These are phyloP conservation scores for Tephrocybe rancida DNA, from an alignment of 768 basidiomycete species.

Conservation along the genomic window DNA sequence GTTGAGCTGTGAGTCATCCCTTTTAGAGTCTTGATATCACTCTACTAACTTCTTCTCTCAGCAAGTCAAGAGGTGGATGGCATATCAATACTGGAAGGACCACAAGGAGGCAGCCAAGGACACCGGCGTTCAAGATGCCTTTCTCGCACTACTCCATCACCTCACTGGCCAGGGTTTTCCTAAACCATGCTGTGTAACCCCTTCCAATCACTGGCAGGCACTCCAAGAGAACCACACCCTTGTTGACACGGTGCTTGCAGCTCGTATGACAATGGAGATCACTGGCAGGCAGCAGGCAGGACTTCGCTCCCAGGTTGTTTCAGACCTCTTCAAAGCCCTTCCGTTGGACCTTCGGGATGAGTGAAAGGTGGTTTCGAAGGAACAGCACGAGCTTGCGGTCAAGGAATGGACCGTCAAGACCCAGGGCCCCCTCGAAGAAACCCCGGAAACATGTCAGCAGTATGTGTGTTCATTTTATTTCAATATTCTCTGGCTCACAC, in stretches of 20 bases:
- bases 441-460: too few species aligned
- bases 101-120: slow-evolving; percentile 6
- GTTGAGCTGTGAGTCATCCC: not conserved
- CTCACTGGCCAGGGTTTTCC: not conserved
- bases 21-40: not conserved
- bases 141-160: not conserved
- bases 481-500: too few species aligned
- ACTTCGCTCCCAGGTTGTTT: not conserved
- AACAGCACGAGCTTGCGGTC: not conserved
- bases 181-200: not conserved
- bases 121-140: slow-evolving; percentile 2
- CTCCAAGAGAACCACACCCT: not conserved
- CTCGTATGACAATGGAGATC: not conserved
- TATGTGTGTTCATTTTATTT: too few species aligned
- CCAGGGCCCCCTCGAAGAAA: too few species aligned
- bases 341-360: not conserved
- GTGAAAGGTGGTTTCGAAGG: not conserved
- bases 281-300: not conserved
- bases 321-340: not conserved
- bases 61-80: slow-evolving; percentile 20
- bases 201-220: not conserved
- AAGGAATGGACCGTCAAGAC: too few species aligned
- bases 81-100: slow-evolving; percentile 17
- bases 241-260: not conserved
- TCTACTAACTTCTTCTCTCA: slow-evolving; percentile 2